Evolutionary conservation across 1,284 basidiomycete genomes (phyloP).

Genomic region (Sporisorium iseilematis-ciliati): DNA sequence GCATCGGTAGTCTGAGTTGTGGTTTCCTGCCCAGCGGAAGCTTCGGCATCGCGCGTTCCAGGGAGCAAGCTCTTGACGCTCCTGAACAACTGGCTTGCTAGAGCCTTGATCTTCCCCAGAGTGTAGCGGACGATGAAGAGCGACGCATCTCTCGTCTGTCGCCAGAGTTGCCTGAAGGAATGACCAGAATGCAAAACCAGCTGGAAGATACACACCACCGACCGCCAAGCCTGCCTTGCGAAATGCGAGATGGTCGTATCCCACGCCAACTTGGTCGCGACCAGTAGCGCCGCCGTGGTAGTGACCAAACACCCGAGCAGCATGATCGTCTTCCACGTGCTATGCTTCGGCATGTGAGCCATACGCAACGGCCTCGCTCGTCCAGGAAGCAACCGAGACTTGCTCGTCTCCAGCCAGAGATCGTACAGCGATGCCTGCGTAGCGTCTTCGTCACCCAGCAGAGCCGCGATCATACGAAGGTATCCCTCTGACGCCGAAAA

Average conservation of each 20-base stretch:
- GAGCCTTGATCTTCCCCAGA: slow-evolving; percentile 5
- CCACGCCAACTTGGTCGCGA: slow-evolving; percentile 38
- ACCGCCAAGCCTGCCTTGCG: slow-evolving; percentile 35
- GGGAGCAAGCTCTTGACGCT: slow-evolving; percentile 12
- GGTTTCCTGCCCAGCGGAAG: background rate
- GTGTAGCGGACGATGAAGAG: slow-evolving; percentile 33
- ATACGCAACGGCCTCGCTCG: slow-evolving; percentile 32
- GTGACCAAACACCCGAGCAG: slow-evolving; percentile 34
- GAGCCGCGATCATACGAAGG: slow-evolving; percentile 36
- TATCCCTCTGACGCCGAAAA: slow-evolving; percentile 45
- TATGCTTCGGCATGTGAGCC: slow-evolving; percentile 28
- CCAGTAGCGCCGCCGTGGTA: slow-evolving; percentile 18
- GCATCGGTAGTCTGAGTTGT: background rate
- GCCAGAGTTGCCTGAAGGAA: slow-evolving; percentile 31
- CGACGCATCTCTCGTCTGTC: slow-evolving; percentile 23
- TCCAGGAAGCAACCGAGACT: slow-evolving; percentile 33
- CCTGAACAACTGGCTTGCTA: slow-evolving; percentile 2
- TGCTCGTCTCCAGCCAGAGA: slow-evolving; percentile 24
- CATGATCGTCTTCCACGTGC: slow-evolving; percentile 27
- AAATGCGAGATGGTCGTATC: slow-evolving; percentile 38
- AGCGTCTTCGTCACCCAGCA: slow-evolving; percentile 32
- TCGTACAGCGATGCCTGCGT: slow-evolving; percentile 33
- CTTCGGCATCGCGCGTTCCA: slow-evolving; percentile 7
- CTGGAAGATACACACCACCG: slow-evolving; percentile 34
- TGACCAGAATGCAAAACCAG: slow-evolving; percentile 29